Base-by-base conservation (phyloP, 2,329 filamentous ascomycete species). In the Grosmannia huntii region DNA sequence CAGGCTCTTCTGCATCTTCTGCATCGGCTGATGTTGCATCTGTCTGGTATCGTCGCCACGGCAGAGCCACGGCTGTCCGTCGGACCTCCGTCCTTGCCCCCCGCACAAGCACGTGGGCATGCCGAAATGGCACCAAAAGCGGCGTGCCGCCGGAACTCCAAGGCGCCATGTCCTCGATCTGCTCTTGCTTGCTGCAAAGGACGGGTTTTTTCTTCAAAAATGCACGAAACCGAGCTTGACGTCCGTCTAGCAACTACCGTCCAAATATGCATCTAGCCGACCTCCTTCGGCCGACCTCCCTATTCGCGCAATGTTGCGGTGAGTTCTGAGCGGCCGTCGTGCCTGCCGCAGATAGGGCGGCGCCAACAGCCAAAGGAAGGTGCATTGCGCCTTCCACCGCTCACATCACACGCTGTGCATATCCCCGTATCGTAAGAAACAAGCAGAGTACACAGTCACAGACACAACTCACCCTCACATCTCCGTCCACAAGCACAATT, bases 21-120 rank as follows among this genome's bases (percentile, higher is more conserved):
- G 19, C 31, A 46, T 48, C 5, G 53, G 28, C n/a, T 21, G n/a
- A 25, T 6, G 23, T 25, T 19, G 25, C 23, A 19, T 12, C 25
- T 9, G 56, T 57, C 23, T 60, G 59, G 36, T 38, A n/a, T 44
- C 53, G 12, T 11, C 33, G 31, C 12, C 5, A n/a, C n/a, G 56
- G 5, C 16, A 19, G 16, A 5, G 14, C 19, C 4, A 19, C 6
- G 41, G 41, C 41, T 44, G 19, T 19, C 41, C 41, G 41, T 5
- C 41, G 16, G 28, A n/a, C 28, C 7, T 7, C 50, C 31, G 46
- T 25, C 7, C 9, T 36, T 44, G 53, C 38, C 46, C 27, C 21
- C 54, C 28, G 36, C 63, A 0, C 73, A 73, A 11, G 78, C 78
- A 58, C 81, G 80, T 4, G 82, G 72, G 62, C 81, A 81, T 3